Conservation (phyloP, 1,139 yeast species). For the Pichia sp. region DNA sequence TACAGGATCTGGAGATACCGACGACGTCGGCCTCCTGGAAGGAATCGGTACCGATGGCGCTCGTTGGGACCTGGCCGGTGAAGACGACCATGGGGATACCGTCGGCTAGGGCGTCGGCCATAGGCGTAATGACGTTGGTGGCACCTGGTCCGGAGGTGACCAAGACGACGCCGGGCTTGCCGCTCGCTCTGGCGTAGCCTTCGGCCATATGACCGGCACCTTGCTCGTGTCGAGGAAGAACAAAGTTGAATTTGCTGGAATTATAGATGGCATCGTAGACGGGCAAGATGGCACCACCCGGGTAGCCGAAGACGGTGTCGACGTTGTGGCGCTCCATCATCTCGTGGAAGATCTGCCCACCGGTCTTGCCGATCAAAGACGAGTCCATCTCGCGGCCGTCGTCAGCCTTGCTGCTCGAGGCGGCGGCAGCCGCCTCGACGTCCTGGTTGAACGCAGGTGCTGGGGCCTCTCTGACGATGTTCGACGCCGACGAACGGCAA, state of each 20-base stretch:
- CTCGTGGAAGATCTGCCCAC: slow-evolving; percentile 97
- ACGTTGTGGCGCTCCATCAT: slow-evolving; percentile 97
- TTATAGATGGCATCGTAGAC: slow-evolving; percentile 96
- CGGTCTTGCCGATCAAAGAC: slow-evolving; percentile 88
- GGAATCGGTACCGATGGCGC: slow-evolving; percentile 95
- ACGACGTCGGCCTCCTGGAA: slow-evolving; percentile 98
- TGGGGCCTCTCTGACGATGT: slow-evolving; percentile 34
- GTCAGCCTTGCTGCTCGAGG: background rate
- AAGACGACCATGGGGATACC: slow-evolving; percentile 98
- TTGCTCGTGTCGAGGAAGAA: slow-evolving; percentile 95
- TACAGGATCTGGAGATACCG: slow-evolving; percentile 94
- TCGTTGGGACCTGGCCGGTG: slow-evolving; percentile 94
- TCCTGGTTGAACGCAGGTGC: slow-evolving; percentile 24
- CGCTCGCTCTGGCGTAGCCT: slow-evolving; percentile 93
- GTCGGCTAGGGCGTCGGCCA: slow-evolving; percentile 96
- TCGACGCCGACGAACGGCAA: slow-evolving; percentile 17
- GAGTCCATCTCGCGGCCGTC: slow-evolving; percentile 61
- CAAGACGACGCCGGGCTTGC: slow-evolving; percentile 97
- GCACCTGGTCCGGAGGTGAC: slow-evolving; percentile 99
- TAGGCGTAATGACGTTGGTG: slow-evolving; percentile 92
- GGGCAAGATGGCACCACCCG: slow-evolving; percentile 98
- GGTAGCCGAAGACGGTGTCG: slow-evolving; percentile 91
- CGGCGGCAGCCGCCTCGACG: background rate
- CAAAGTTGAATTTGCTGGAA: slow-evolving; percentile 82
- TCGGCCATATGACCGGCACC: slow-evolving; percentile 99